Conservation (phyloP, 441 rosid genomes). For the Brassica hybrid region DNA sequence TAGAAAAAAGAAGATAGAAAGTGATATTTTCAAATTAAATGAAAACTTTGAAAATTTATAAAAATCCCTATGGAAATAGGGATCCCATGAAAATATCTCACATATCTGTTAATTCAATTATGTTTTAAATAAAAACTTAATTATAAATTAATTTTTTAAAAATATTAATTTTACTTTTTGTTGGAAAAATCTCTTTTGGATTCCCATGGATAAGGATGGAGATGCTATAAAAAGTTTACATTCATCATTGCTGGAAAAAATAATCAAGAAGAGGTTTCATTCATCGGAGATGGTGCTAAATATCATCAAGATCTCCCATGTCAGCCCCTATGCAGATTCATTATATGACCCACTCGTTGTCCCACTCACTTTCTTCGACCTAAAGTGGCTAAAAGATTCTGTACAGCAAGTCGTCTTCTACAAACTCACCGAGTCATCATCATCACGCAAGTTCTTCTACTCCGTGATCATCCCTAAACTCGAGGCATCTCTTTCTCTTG, state of each 20-base stretch:
- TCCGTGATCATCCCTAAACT: background rate
- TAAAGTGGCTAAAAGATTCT: background rate
- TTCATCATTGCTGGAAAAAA: background rate
- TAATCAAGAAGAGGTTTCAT: background rate
- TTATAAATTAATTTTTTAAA: background rate
- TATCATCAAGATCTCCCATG: background rate
- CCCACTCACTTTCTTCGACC: conserved; percentile 13
- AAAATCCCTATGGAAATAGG: too few relatives aligned
- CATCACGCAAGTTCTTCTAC: background rate
- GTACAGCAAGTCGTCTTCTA: conserved; percentile 10
- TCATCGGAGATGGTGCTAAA: background rate
- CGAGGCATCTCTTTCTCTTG: conserved; percentile 1
- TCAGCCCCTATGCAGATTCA: background rate
- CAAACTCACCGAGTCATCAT: conserved; percentile 5
- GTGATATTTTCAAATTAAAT: background rate
- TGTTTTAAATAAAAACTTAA: background rate
- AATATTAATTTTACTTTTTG: background rate
- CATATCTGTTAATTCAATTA: background rate
- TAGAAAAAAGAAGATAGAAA: background rate
- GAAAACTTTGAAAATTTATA: background rate
- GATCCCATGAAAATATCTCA: background rate
- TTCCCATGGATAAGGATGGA: background rate
- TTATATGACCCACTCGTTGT: conserved; percentile 1
- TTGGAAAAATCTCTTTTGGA: background rate
- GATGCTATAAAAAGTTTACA: background rate